Evolutionary conservation across 164 flowering plant species (phyloP), one percentile per base, ranked within the genome.

Genomic region (Umbilicus rupestris): DNA sequence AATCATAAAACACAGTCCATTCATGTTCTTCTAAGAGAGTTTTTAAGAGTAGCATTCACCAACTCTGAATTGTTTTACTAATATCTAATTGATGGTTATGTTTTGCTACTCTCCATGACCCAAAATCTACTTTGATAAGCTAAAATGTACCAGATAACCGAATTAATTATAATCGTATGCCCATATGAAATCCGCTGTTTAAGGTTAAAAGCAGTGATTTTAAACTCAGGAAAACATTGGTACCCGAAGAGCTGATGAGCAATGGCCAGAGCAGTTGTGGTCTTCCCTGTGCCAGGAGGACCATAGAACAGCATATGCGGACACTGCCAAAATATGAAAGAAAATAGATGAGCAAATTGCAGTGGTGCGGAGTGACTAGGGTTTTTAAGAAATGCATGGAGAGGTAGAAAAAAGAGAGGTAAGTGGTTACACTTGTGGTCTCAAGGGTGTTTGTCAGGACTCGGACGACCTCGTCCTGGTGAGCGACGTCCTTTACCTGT

Each of bases 281-380:
- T 95, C 77, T 95, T 95, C 0, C 97, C 99, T 1, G 99, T 95
- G 6, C 99, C 99, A 10, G 97, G 99, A 30, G 99, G 99, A 2
- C 99, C 97, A 62, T 95, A 95, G 76, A 95, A 92, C 37, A 95
- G 87, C 97, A 95, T 88, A 68, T 95, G 99, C 3, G 97, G 97
- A 60, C 93, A 89, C 99, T 91, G 70, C 62, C 46, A 59, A 17
- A 30, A 26, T 29, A 57, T 47, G 6, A 39, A 68, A 10, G 30
- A 42, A 17, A 20, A 29, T 1, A 22, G 5, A 37, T 24, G 20
- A 44, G 37, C 37, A 5, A 35, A 35, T 35, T 35, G 6, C 7
- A 35, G 37, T 35, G 4, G 37, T 35, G 37, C 37, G 7, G 7
- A n/a, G n/a, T n/a, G n/a, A 50, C 22, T 50, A 47, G 52, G 52